Evolutionary conservation across 2,329 filamentous ascomycete species (phyloP), one percentile per base, ranked within the genome.

Genomic region (Aciculosporium take): DNA sequence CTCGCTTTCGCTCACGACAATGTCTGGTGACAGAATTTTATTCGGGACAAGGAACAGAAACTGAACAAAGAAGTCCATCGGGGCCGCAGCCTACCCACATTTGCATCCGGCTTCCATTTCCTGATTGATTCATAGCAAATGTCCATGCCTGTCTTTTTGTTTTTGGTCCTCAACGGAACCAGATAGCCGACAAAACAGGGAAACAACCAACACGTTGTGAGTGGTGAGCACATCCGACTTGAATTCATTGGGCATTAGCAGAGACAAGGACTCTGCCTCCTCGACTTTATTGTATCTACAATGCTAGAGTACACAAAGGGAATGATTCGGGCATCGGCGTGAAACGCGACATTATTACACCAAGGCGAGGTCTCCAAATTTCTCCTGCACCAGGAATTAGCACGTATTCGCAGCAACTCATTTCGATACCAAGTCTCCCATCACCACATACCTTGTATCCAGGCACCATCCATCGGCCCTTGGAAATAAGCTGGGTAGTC

Each of bases 381-480:
- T 94, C 79, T 98, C 91, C 89, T 96, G 57, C 52, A 57, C 36
- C 37, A 52, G 46, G 49, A 43, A 62, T 81, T 63, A 82, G 72
- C 25, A 36, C 25, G 30, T 23, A n/a, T 21, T 10, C 18, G 4
- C 27, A 21, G 20, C 15, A 8, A 32, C 3, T 23, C 7, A 21
- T 28, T 15, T 18, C 7, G 33, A 20, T 5, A 44, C n/a, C n/a
- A n/a, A n/a, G n/a, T n/a, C n/a, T n/a, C n/a, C n/a, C n/a, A n/a
- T n/a, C n/a, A n/a, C n/a, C n/a, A 61, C 81, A 56, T 71, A 89
- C 89, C 86, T 95, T 94, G 84, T 98, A 98, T 63, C 91, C 91
- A 50, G 91, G 88, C 60, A 94, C 88, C 71, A 81, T 77, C 91
- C 91, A 98, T 79, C 87, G 85, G 65, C 89, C 89, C 81, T 93